Evolutionary conservation across 108 stramenopile species (phyloP).

Genomic region (Aurantiochytrium sp.): DNA sequence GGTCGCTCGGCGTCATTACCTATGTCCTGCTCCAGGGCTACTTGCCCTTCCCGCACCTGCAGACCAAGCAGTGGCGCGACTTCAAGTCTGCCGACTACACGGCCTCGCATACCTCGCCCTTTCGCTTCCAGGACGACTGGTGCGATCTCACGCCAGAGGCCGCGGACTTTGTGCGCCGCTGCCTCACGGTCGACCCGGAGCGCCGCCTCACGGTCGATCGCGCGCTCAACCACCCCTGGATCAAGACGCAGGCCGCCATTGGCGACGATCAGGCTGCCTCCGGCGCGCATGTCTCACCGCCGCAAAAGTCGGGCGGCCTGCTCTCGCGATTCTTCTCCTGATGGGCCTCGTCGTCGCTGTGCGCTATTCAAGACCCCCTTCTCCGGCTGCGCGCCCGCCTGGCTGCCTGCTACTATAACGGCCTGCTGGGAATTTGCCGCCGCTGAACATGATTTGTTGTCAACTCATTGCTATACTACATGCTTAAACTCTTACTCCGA

Average conservation of each 20-base stretch:
- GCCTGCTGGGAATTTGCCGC: too few relatives aligned
- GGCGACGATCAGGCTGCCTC: not conserved
- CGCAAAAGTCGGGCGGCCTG: not conserved
- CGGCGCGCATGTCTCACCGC: not conserved
- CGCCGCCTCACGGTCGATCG: not conserved
- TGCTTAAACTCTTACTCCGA: too few relatives aligned
- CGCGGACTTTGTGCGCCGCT: not conserved
- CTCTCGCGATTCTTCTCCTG: not conserved
- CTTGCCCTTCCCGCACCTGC: slow-evolving; percentile 22
- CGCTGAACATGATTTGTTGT: too few relatives aligned
- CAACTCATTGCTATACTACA: too few relatives aligned
- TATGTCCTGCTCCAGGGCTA: slow-evolving; percentile 14
- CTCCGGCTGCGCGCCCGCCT: not conserved
- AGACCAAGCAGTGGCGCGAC: slow-evolving; percentile 13
- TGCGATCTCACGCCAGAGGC: not conserved
- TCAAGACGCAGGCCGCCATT: not conserved
- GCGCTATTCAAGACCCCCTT: not conserved
- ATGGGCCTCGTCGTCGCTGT: not conserved
- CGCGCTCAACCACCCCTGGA: not conserved
- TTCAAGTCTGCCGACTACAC: not conserved
- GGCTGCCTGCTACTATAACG: not conserved
- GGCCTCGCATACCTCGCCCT: not conserved
- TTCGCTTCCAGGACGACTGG: slow-evolving; percentile 10
- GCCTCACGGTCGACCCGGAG: not conserved
- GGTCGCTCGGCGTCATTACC: slow-evolving; percentile 22